Evolutionary conservation across 768 basidiomycete genomes (phyloP), one percentile per base, ranked within the genome.

Genomic region (Paxillus rubicundulus): DNA sequence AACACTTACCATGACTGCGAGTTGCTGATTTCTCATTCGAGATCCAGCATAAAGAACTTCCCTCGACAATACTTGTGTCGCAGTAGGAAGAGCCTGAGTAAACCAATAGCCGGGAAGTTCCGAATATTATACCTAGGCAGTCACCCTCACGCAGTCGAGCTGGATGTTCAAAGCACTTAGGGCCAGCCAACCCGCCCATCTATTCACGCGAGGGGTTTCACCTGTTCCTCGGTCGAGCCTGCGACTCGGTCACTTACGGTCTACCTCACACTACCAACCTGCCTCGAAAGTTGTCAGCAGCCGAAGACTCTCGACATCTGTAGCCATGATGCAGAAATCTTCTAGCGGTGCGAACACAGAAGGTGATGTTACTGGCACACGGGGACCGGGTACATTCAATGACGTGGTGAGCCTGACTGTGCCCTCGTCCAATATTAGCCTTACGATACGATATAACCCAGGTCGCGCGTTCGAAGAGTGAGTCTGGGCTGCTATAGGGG

Each of bases 401-500:
- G 60, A 60, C 0, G 49, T 30, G 40, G 64, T 65, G 47, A 65
- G 14, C 34, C 8, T n/a, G 24, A 37, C 34, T 30, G 14, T 38
- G 17, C 12, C 43, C 16, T 13, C 44, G 14, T 32, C 21, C 43
- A 33, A 16, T 27, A 13, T 24, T 21, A 21, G 9, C 21, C 52
- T 55, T 16, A 63, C 41, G 24, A 3, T 2, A 9, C n/a, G 28
- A 14, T 21, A 13, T n/a, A 9, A 24, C 9, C 40, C 43, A 65
- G 64, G 56, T 65, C 3, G 41, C 40, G 16, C 57, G 60, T n/a
- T 64, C 65, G 30, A 57, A 62, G 46, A 40, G 64, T 64, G 28
- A 17, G 59, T 20, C 16, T 2, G 7, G 9, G 12, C 6, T 42
- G 10, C n/a, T 18, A 42, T 6, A 20, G 4, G 14, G 6, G 5